phyloP scores from a whole-genome alignment of 2,329 filamentous ascomycete genomes.

The Penicillium sp. region DNA sequence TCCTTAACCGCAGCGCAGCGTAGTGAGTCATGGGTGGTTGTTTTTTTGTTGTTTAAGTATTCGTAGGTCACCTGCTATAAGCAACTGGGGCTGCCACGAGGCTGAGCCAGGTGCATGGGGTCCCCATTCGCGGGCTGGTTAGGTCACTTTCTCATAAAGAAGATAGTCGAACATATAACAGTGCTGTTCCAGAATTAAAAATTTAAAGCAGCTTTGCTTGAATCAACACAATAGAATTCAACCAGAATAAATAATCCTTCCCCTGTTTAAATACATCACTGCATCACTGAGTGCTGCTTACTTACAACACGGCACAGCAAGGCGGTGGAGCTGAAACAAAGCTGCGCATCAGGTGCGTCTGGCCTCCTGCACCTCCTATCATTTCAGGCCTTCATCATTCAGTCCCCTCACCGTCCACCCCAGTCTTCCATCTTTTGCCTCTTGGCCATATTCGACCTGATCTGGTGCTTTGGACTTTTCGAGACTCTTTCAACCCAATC shows the following conservation, averaged over 20 bases:
- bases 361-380: constrained; percentile 34
- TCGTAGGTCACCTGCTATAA: constrained; percentile 15
- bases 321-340: constrained; percentile 25
- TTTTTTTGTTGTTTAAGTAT: no score
- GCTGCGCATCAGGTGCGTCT: constrained; percentile 32
- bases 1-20: no score
- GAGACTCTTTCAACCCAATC: constrained; percentile 23
- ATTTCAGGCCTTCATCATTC: constrained; percentile 35
- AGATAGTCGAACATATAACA: not conserved
- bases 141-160: not conserved
- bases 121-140: not conserved
- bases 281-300: no score
- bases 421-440: constrained; percentile 19
- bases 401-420: constrained; percentile 27
- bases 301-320: not conserved
- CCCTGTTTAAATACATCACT: not conserved
- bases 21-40: no score
- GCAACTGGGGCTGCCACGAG: constrained; percentile 14
- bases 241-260: not conserved
- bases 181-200: no score
- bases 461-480: constrained; percentile 7
- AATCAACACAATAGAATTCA: no score
- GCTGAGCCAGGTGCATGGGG: no score
- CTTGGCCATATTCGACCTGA: constrained; percentile 21
- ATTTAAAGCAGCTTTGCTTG: no score